Evolutionary conservation across 805 yeast species (phyloP), one percentile per base, ranked within the genome.

Genomic region (Saccharomyces cerevisiae): DNA sequence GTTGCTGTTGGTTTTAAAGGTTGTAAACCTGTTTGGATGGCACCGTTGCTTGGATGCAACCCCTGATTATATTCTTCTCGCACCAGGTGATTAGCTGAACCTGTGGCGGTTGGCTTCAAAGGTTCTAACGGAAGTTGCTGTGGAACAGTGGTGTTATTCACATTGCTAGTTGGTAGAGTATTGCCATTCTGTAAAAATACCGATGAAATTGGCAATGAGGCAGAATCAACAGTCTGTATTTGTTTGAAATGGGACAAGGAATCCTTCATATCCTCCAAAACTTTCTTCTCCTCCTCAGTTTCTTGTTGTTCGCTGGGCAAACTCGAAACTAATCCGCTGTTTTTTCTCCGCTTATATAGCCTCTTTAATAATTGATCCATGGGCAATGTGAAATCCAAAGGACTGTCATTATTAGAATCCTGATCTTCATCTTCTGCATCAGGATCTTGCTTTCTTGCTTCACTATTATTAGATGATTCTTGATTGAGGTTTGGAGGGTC

Each of bases 171-270:
- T 36, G 17, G 27, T 46, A n/a, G 41, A 41, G 26, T 47, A 46
- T 30, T 32, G 31, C 49, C 53, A 14, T 51, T 32, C 6, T 53
- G 50, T 21, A 36, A 41, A 17, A 36, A 17, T 17, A 6, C 21
- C 17, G 36, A 29, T 43, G 48, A 36, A 21, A 36, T 36, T 36
- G 57, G 55, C 17, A 61, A 46, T 3, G 66, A 55, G 1, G 62
- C 66, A 53, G 88, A 82, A 65, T 89, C 96, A 41, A 87, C 89
- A 29, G 83, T 80, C 54, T 71, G 74, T 53, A 89, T 85, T 63
- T 87, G 84, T 51, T 81, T 84, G 70, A 89, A 89, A 64, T 83
- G 84, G 57, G 82, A 82, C 53, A 85, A 79, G 13, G 86, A 85
- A 11, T 86, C 85, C 60, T 82, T 86, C 83, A 86, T 85, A 59